Evolutionary conservation across 2,329 filamentous ascomycete genomes (phyloP).

Genomic region (Alternaria gansuensis): DNA sequence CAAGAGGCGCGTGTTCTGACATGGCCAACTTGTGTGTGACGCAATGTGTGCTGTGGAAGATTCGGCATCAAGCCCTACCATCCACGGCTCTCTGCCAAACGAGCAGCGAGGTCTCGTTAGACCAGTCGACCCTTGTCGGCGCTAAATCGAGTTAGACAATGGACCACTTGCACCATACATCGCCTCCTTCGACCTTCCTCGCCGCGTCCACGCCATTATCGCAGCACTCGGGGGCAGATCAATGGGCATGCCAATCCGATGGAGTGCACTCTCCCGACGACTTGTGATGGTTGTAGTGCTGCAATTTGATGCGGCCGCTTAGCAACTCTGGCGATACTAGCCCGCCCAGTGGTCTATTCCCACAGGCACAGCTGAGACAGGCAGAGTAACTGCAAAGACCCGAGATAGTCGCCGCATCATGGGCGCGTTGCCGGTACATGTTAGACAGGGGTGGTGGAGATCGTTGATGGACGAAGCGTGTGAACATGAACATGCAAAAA

Average conservation of each 20-base stretch:
- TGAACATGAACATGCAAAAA: conserved; percentile 23
- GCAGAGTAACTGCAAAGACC: conserved; percentile 19
- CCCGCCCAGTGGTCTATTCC: conserved; percentile 2
- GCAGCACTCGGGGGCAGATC: conserved; percentile 7
- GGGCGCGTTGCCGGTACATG: conserved; percentile 14
- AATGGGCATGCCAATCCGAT: neutral
- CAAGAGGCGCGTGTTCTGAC: conserved; percentile 3
- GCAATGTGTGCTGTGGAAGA: conserved; percentile 22
- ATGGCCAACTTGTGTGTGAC: conserved; percentile 14
- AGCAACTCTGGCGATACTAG: neutral
- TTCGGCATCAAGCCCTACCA: conserved; percentile 19
- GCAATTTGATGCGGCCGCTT: neutral
- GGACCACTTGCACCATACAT: conserved; percentile 28
- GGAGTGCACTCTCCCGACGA: conserved; percentile 1
- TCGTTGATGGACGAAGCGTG: conserved; percentile 22
- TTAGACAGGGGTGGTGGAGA: conserved; percentile 23
- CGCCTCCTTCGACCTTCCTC: conserved; percentile 37
- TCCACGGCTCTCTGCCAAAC: conserved; percentile 20
- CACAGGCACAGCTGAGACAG: conserved; percentile 14
- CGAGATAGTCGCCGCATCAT: conserved; percentile 17
- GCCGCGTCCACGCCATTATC: conserved; percentile 25
- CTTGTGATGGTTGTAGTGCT: neutral
- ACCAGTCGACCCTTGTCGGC: conserved; percentile 19
- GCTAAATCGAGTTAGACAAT: conserved; percentile 30
- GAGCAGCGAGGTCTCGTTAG: conserved; percentile 28